A percentile compares a stretch with the other conserved stretches of the same genome.
These are phyloP conservation scores for Schoenoplectus tabernaemontani DNA, from an alignment of 202 grass and related monocot genomes.

Conservation along the genomic window DNA sequence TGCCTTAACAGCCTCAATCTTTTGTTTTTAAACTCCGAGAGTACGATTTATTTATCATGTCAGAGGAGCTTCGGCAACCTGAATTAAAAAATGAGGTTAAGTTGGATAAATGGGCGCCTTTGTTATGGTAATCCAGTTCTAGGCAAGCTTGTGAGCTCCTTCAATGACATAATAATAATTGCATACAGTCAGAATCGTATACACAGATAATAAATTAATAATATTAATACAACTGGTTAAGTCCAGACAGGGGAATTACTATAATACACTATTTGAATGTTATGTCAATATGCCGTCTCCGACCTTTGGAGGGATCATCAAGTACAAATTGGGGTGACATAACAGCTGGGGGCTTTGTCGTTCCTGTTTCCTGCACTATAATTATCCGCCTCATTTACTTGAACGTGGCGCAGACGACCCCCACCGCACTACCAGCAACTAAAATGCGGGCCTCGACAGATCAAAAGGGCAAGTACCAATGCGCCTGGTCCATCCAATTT, in stretches of 20 bases:
- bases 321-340: background rate
- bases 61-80: background rate
- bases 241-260: background rate
- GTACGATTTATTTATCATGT: background rate
- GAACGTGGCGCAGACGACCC: background rate
- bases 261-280: background rate
- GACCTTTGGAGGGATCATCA: background rate
- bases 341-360: slow-evolving; percentile 3
- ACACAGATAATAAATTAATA: background rate
- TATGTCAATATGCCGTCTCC: background rate
- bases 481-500: background rate
- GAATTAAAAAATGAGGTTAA: background rate
- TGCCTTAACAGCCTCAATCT: background rate
- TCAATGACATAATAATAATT: slow-evolving; percentile 1
- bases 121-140: background rate
- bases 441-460: too few species aligned
- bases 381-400: background rate
- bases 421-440: too few species aligned
- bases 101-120: background rate
- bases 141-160: background rate
- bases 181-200: background rate
- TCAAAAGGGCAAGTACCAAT: too few species aligned
- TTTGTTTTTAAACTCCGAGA: background rate
- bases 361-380: background rate
- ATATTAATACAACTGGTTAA: background rate